These are phyloP conservation scores for Rhexocercosporidium sp. DNA, from an alignment of 2,329 filamentous ascomycete genomes.

Conservation along the genomic window DNA sequence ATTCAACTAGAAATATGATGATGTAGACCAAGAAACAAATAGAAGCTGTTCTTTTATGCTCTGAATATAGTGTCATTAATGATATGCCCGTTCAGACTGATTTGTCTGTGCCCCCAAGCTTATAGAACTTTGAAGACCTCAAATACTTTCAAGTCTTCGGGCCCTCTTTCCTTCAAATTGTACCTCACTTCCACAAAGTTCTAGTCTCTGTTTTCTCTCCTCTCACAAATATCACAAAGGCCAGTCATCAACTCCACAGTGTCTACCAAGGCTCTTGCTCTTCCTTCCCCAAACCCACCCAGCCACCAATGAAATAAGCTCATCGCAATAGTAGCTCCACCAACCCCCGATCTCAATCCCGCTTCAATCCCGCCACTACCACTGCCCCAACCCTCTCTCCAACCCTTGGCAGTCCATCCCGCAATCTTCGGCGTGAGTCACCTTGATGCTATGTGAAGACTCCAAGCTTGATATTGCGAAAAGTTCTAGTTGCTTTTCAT, in stretches of 20 bases:
- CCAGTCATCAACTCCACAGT: too few relatives aligned
- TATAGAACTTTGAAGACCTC: too few relatives aligned
- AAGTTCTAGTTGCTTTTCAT: background rate
- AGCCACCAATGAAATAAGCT: background rate
- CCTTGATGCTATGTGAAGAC: background rate
- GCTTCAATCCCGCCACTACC: slow-evolving; percentile 6
- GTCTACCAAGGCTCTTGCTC: too few relatives aligned
- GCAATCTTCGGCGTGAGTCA: background rate
- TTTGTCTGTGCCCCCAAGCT: too few relatives aligned
- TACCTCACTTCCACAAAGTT: too few relatives aligned
- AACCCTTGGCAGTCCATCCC: background rate
- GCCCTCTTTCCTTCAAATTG: too few relatives aligned
- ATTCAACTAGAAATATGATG: slow-evolving; percentile 24
- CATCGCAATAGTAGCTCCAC: background rate
- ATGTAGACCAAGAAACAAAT: background rate
- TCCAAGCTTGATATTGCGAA: background rate
- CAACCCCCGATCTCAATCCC: background rate
- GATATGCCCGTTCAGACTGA: too few relatives aligned
- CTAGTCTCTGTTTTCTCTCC: too few relatives aligned
- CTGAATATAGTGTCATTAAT: background rate
- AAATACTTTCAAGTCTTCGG: too few relatives aligned
- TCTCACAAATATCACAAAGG: too few relatives aligned
- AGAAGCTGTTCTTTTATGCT: background rate
- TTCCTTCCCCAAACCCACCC: too few relatives aligned
- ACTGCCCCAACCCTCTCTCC: background rate